These are phyloP conservation scores for Geotrichum fermentans DNA, from an alignment of 1,139 yeast genomes.

Conservation along the genomic window DNA sequence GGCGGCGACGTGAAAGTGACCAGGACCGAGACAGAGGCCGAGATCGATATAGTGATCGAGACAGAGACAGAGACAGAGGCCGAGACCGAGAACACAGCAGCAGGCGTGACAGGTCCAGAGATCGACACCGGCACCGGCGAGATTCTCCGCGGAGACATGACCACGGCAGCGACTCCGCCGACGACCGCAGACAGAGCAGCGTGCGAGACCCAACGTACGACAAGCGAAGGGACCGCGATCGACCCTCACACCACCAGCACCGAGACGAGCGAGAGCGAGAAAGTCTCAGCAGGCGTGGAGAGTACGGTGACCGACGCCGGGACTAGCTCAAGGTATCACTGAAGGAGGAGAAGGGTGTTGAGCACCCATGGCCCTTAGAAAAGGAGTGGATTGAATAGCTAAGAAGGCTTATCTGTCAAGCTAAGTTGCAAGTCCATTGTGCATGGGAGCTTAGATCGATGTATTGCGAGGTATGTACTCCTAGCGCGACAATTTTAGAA, in stretches of 20 bases:
- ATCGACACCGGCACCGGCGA: background rate
- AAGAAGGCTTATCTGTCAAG: no score
- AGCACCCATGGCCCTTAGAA: no score
- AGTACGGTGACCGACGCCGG: background rate
- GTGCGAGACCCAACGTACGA: background rate
- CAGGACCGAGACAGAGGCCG: background rate
- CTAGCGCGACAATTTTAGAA: no score
- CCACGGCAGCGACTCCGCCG: no score
- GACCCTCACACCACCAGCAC: background rate
- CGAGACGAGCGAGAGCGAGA: background rate
- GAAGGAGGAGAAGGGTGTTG: no score
- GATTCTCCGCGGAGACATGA: background rate
- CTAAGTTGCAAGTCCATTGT: no score
- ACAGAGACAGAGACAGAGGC: background rate
- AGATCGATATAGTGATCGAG: background rate
- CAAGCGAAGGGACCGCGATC: background rate
- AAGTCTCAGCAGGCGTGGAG: background rate
- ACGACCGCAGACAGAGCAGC: background rate
- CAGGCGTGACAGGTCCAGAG: background rate
- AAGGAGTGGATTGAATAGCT: no score
- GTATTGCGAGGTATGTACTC: no score
- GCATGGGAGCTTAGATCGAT: no score
- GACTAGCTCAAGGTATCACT: no score
- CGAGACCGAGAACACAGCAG: background rate
- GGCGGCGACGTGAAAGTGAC: constrained; percentile 7